phyloP scores from a whole-genome alignment of 805 yeast species.

The Schwanniomyces polymorphus region DNA sequence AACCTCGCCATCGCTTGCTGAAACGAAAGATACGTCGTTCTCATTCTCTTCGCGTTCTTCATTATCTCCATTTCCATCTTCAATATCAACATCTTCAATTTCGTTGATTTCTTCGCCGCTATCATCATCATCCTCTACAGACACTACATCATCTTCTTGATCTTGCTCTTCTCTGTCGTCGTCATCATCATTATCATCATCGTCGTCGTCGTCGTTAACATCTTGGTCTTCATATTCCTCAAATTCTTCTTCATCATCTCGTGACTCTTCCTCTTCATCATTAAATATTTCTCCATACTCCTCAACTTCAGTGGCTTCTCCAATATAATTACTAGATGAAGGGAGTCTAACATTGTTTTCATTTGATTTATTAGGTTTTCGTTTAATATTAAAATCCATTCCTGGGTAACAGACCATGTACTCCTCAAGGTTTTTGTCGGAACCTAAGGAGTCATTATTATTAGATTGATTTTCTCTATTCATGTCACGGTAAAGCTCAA shows the following conservation, averaged over 20 bases:
- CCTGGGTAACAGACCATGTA: conserved; percentile 39
- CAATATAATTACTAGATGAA: not conserved
- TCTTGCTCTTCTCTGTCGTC: conserved; percentile 12
- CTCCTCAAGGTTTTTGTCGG: conserved; percentile 15
- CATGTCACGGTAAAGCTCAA: conserved; percentile 26
- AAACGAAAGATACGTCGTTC: not conserved
- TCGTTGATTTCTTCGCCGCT: conserved; percentile 7
- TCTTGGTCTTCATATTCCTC: conserved; percentile 17
- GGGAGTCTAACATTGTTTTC: not conserved
- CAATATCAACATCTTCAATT: conserved; percentile 12
- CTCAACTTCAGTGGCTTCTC: not conserved
- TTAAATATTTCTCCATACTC: conserved; percentile 9
- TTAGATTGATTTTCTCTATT: conserved; percentile 4
- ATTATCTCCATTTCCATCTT: conserved; percentile 7
- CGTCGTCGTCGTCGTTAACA: conserved; percentile 17
- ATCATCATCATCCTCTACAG: conserved; percentile 10
- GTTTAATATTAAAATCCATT: conserved; percentile 10
- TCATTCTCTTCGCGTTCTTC: not conserved
- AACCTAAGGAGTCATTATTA: not conserved
- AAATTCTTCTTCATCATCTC: conserved; percentile 13
- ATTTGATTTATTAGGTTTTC: not conserved
- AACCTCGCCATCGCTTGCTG: not conserved
- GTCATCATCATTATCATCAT: conserved; percentile 15
- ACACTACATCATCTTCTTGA: conserved; percentile 12
- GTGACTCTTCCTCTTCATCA: conserved; percentile 15